Evolutionary conservation across 192 early-diverging fungal genomes (phyloP).

Genomic region (Backusella tuberculispora): DNA sequence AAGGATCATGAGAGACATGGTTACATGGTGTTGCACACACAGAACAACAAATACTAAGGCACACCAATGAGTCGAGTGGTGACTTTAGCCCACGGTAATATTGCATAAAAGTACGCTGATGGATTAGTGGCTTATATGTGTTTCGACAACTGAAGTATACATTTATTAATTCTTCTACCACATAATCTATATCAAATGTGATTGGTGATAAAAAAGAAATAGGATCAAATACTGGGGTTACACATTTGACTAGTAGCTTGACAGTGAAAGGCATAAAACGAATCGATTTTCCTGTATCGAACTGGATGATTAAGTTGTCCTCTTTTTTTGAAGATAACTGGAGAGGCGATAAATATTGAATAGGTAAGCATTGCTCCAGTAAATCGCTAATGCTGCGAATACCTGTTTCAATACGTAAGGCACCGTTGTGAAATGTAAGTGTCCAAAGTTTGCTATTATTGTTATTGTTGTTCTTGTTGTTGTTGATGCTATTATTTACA

Average conservation of each 20-base stretch:
- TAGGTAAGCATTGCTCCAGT: no score
- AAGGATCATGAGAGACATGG: neutral
- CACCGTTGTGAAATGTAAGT: neutral
- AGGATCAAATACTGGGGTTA: neutral
- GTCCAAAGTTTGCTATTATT: neutral
- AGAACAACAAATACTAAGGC: neutral
- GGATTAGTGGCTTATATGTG: neutral
- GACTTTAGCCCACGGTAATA: neutral
- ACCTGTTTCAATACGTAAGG: no score
- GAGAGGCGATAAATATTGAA: no score
- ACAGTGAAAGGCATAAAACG: conserved; percentile 3
- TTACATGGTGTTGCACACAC: neutral
- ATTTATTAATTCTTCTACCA: neutral
- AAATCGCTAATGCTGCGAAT: no score
- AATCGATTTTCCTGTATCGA: neutral
- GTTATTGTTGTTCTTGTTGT: neutral
- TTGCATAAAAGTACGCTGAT: neutral
- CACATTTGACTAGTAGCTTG: neutral
- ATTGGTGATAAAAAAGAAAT: neutral
- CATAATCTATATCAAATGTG: neutral
- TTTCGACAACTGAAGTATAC: neutral
- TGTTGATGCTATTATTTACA: neutral
- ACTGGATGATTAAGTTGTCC: neutral
- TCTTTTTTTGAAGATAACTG: neutral
- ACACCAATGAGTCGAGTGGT: neutral